Conservation (phyloP, 225 moss, liverwort and hornwort genomes). For the Thuidium tamariscinum region DNA sequence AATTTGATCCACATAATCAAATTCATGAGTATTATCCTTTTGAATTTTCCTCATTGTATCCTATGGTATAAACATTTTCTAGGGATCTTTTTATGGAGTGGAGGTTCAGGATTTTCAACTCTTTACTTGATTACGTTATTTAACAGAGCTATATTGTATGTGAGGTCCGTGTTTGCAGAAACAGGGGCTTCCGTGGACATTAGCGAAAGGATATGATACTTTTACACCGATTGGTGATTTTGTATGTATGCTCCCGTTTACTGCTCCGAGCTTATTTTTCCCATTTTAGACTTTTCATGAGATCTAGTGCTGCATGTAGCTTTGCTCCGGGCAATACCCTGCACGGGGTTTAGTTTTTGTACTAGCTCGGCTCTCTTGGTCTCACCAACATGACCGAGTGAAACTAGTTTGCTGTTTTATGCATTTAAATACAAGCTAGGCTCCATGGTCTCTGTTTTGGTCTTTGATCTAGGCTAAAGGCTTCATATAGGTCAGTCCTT, state of each 20-base stretch:
- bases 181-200: conserved; percentile 85
- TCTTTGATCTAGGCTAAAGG: not conserved
- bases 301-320: not conserved
- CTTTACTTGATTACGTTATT: not conserved
- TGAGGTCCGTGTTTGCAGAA: conserved; percentile 34
- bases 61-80: not conserved
- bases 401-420: not conserved
- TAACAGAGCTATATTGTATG: not conserved
- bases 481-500: not conserved
- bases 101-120: not conserved
- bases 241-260: conserved; percentile 41
- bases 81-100: not conserved
- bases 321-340: not conserved
- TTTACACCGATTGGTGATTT: conserved; percentile 87
- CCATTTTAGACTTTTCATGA: not conserved
- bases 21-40: too few species aligned
- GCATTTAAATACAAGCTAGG: not conserved
- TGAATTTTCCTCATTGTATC: not conserved
- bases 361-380: not conserved
- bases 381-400: not conserved
- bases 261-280: not conserved
- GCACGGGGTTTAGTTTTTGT: not conserved
- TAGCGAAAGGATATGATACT: conserved; percentile 85
- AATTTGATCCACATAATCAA: too few species aligned
- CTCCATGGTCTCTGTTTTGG: not conserved